Evolutionary conservation across 2,329 filamentous ascomycete genomes (phyloP).

Genomic region (Verticillium zaregamsianum): DNA sequence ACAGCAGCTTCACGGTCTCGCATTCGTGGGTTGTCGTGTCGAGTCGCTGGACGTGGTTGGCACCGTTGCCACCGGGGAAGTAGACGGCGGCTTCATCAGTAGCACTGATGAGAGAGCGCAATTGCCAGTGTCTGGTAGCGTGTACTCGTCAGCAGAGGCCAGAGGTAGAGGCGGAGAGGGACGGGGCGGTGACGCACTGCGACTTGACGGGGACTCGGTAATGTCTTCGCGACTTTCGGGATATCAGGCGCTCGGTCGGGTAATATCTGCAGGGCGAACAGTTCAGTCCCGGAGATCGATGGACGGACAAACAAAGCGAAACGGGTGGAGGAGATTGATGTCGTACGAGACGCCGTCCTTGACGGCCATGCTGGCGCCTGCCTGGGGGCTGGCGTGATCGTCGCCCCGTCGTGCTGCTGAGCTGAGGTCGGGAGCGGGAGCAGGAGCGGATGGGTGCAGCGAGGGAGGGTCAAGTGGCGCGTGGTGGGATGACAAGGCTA

Average conservation of each 20-base stretch:
- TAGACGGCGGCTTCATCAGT: conserved; percentile 75
- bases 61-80: conserved; percentile 72
- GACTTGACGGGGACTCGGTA: conserved; percentile 64
- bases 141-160: neutral
- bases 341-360: conserved; percentile 23
- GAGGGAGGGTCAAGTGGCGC: neutral
- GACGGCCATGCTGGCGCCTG: conserved; percentile 45
- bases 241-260: conserved; percentile 62
- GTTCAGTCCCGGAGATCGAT: neutral
- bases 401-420: neutral
- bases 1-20: conserved; percentile 68
- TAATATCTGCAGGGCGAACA: conserved; percentile 46
- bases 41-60: conserved; percentile 61
- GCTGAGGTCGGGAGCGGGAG: neutral
- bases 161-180: neutral
- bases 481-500: neutral
- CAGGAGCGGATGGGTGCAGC: neutral
- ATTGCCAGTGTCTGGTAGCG: conserved; percentile 70
- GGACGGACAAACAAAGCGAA: neutral
- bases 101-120: conserved; percentile 85
- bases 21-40: conserved; percentile 66
- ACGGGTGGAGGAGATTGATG: neutral
- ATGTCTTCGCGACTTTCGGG: conserved; percentile 57
- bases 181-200: conserved; percentile 43
- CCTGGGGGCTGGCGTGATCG: neutral